Conservation (phyloP, 768 basidiomycete genomes). For the Naganishia friedmannii region DNA sequence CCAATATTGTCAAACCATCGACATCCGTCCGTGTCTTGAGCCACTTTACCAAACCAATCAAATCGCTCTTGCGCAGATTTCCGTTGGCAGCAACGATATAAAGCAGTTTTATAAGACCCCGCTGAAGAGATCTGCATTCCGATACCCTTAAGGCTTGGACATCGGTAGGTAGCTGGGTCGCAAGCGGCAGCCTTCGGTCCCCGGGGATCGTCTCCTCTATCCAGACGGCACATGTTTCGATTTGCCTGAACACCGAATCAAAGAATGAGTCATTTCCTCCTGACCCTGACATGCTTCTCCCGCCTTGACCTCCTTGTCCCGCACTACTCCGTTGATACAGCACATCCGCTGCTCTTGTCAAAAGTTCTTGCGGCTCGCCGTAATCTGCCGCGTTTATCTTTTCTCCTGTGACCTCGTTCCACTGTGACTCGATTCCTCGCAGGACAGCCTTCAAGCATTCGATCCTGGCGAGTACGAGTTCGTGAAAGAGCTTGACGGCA, state of each 20-base stretch:
- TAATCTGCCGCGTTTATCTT: neutral
- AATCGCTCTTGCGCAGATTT: conserved; percentile 5
- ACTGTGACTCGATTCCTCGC: neutral
- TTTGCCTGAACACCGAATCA: conserved; percentile 20
- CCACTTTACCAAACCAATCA: conserved; percentile 30
- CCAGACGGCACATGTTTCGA: conserved; percentile 3
- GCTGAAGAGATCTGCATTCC: conserved; percentile 12
- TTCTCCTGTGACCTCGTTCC: neutral
- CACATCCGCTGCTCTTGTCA: conserved; percentile 6
- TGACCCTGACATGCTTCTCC: neutral
- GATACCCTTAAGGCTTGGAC: conserved; percentile 19
- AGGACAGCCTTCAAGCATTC: conserved; percentile 23
- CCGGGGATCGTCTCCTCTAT: conserved; percentile 25
- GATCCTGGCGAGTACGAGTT: conserved; percentile 16
- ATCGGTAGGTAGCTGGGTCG: neutral
- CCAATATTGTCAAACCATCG: conserved; percentile 29
- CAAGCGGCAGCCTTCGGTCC: conserved; percentile 17
- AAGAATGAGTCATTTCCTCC: conserved; percentile 6
- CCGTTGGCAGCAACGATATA: conserved; percentile 25
- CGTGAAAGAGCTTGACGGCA: conserved; percentile 28
- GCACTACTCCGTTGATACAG: conserved; percentile 3
- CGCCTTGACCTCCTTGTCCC: neutral
- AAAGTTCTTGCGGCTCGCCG: neutral
- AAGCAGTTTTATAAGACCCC: conserved; percentile 14
- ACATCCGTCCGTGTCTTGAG: conserved; percentile 16